Base-by-base conservation (phyloP, 2,329 filamentous ascomycete genomes). In the Elsinoe batatas region DNA sequence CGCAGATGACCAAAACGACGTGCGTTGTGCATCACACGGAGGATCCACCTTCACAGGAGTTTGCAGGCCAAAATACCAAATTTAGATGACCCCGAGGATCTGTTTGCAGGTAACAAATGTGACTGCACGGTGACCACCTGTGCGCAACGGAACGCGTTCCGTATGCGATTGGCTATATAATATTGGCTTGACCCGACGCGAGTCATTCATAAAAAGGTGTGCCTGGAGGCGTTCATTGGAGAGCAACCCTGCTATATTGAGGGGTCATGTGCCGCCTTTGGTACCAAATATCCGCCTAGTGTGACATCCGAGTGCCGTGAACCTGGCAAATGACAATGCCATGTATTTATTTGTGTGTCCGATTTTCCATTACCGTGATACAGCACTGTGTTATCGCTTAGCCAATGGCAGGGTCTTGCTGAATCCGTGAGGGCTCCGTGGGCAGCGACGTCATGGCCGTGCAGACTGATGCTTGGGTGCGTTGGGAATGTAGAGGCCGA, bases 391-490 rank as follows among this genome's bases (percentile, higher is more conserved):
- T 15, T 36, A 15, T 33, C 44, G 44, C 17, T 17, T 44, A n/a
- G 13, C 20, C 18, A 44, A 26, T 22, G 12, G 13, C 17, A 44
- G 40, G 40, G 44, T 33, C 26, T 17, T 35, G 11, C 43, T 35
- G 18, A 33, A 22, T 17, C 33, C 30, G 47, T 51, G 47, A 33
- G 47, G 47, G 32, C 17, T n/a, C 13, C n/a, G 26, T 18, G 13
- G 26, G 32, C n/a, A 35, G 46, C 46, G 47, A 51, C 47, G 47
- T 51, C 47, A 51, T 51, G 47, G 47, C 47, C 47, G 47, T 51
- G 47, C 47, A 38, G 47, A 30, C 5, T 30, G 26, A 38, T 51
- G 47, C 47, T 51, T 51, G 33, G 47, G 40, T 13, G 47, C 47
- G 47, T 51, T 51, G 47, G 47, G 47, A 51, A 37, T 51, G 47